These are phyloP conservation scores for Aspergillus fumigatiaffinis DNA, from an alignment of 2,329 filamentous ascomycete species.

Conservation along the genomic window DNA sequence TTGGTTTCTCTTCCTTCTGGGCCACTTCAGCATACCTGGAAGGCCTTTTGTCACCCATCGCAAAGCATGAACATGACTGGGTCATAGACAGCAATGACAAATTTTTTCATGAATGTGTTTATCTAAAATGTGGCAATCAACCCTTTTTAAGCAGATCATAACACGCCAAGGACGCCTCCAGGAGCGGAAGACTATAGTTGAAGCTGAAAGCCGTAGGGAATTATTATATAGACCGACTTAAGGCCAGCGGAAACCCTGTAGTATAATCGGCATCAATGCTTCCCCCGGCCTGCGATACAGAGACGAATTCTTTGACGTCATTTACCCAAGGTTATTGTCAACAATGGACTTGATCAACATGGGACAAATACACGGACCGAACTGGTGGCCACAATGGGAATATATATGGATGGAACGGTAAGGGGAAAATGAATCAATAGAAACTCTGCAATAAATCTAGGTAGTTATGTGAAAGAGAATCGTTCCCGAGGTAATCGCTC, in stretches of 20 bases:
- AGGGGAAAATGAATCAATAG: not conserved
- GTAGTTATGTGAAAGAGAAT: not conserved
- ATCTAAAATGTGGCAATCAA: not conserved
- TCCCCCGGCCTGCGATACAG: not conserved
- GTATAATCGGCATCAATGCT: not conserved
- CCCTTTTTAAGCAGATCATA: not conserved
- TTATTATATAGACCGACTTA: not conserved
- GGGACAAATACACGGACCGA: not conserved
- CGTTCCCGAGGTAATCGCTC: not conserved
- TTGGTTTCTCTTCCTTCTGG: slow-evolving; percentile 3
- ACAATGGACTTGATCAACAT: not conserved
- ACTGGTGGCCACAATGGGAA: not conserved
- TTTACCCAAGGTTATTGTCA: not conserved
- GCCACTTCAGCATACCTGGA: slow-evolving; percentile 6
- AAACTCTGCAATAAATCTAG: not conserved
- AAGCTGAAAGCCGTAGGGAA: not conserved
- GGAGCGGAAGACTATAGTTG: too few relatives aligned
- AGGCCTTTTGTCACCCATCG: slow-evolving; percentile 5
- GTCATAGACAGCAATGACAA: slow-evolving; percentile 19
- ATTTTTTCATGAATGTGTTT: slow-evolving; percentile 4
- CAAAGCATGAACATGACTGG: slow-evolving; percentile 14
- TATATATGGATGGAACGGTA: not conserved
- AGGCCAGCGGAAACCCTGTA: not conserved
- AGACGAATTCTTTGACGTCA: not conserved
- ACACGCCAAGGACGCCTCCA: not conserved